Base-by-base conservation (phyloP, 2,329 filamentous ascomycete species). In the Stylonectria norvegica region DNA sequence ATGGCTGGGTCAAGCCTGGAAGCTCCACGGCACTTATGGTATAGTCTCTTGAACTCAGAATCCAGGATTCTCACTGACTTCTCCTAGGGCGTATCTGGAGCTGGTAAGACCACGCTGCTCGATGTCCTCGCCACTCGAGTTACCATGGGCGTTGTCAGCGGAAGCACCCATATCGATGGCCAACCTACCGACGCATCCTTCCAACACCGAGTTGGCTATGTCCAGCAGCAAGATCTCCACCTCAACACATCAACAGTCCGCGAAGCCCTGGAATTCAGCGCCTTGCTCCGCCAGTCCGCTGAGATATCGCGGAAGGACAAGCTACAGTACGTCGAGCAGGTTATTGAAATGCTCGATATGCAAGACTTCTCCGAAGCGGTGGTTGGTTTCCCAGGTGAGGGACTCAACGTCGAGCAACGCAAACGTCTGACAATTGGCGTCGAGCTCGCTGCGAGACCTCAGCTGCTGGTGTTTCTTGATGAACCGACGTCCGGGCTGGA, bases 401-500 rank as follows among this genome's bases (percentile, higher is more conserved):
- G 60, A 0, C 45, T 61, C 3, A 62, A 78, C 44, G 61, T 66
- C 0, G 68, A 72, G 42, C 67, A 72, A 40, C 55, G 68, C 11
- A 72, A 72, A 34, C 76, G 83, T 47, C 68, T 89, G 10, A 89
- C 85, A 0, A 89, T 89, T 42, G 85, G 83, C 54, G 84, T 89
- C 2, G 85, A 89, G 58, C 69, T 89, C 4, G 85, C 83, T 12
- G 85, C 85, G 1, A 85, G 84, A 56, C 85, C 85, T 1, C 75
- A 83, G 28, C 67, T 89, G 3, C 72, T 89, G 34, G 73, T 89
- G 12, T 89, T 89, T 69, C 71, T 89, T 11, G 85, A 89, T 52
- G 85, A 89, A 55, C 85, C 85, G 2, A 89, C 85, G 3, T 87
- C 83, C 6, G 85, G 85, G 57, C 72, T 89, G 8, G 85, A 89